Percentiles rank a stretch among this genome's conserved stretches.
phyloP scores from a whole-genome alignment of 441 rosid genomes.

The Gossypium laxum region DNA sequence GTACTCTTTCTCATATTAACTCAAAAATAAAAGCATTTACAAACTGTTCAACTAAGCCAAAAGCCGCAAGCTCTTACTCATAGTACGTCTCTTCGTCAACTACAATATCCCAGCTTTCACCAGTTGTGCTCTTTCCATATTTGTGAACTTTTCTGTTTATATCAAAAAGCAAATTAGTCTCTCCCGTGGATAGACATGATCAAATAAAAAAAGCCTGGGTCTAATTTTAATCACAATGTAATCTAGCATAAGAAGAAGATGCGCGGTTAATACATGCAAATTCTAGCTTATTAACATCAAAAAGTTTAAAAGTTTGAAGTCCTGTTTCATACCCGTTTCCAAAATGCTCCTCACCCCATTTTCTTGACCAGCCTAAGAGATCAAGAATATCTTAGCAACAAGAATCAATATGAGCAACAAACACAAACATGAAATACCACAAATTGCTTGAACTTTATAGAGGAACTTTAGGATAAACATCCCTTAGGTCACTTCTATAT shows the following conservation, averaged over 20 bases:
- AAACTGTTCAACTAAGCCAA: not conserved
- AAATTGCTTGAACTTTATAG: not conserved
- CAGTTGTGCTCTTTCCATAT: constrained; percentile 86
- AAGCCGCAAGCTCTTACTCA: constrained; percentile 49
- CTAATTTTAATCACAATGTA: not conserved
- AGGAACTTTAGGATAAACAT: not conserved
- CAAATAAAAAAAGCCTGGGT: not conserved
- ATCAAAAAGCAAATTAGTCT: constrained; percentile 1
- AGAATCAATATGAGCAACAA: not conserved
- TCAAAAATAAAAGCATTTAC: not conserved
- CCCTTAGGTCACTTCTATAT: not conserved
- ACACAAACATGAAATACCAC: not conserved
- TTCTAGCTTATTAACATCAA: constrained; percentile 1
- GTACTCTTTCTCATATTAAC: not conserved
- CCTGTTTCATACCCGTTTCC: constrained; percentile 71
- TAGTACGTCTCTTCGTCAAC: constrained; percentile 90
- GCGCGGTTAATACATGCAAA: not conserved
- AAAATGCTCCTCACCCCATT: constrained; percentile 97
- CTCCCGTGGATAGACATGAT: not conserved
- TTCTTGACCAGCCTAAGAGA: constrained; percentile 83
- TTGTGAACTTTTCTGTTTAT: constrained; percentile 82
- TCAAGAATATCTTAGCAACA: constrained; percentile 4
- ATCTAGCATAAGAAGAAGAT: not conserved
- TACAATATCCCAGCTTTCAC: constrained; percentile 95
- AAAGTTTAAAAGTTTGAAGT: not conserved